These are phyloP conservation scores for Cladophialophora carrionii DNA, from an alignment of 2,329 filamentous ascomycete species.

Conservation along the genomic window DNA sequence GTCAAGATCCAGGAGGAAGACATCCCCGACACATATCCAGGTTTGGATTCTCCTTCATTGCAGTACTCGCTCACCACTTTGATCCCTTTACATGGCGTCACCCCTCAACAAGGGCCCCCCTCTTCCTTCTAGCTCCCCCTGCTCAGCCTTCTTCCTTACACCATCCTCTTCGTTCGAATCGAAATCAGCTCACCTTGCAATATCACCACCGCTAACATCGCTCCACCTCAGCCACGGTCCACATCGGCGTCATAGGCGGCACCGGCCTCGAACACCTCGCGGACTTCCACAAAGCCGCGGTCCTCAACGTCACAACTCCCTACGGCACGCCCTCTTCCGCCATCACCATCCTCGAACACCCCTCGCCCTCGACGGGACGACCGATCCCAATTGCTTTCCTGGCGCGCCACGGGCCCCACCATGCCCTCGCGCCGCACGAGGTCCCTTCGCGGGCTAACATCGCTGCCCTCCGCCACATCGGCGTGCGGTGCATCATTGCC, in stretches of 20 bases:
- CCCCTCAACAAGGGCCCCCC: background rate
- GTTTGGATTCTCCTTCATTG: constrained; percentile 13
- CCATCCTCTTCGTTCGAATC: background rate
- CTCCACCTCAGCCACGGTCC: constrained; percentile 65
- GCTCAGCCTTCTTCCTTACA: background rate
- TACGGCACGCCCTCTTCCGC: constrained; percentile 80
- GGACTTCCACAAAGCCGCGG: constrained; percentile 81
- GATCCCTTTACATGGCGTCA: background rate
- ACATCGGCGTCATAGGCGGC: constrained; percentile 88
- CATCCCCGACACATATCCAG: constrained; percentile 27
- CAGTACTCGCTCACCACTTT: background rate
- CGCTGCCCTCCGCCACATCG: constrained; percentile 88
- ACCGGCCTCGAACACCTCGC: constrained; percentile 88
- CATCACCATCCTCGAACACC: constrained; percentile 87
- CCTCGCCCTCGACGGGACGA: constrained; percentile 67
- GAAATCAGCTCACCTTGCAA: background rate
- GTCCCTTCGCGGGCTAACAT: constrained; percentile 96
- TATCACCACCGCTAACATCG: background rate
- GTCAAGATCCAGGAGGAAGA: constrained; percentile 23
- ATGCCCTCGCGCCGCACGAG: constrained; percentile 90
- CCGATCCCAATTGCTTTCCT: constrained; percentile 79
- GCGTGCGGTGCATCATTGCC: constrained; percentile 87
- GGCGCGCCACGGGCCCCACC: constrained; percentile 85
- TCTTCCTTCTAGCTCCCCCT: background rate
- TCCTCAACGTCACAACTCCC: constrained; percentile 75